Evolutionary conservation across 2,329 filamentous ascomycete genomes (phyloP).

Genomic region (Zasmidium citrigriseum): DNA sequence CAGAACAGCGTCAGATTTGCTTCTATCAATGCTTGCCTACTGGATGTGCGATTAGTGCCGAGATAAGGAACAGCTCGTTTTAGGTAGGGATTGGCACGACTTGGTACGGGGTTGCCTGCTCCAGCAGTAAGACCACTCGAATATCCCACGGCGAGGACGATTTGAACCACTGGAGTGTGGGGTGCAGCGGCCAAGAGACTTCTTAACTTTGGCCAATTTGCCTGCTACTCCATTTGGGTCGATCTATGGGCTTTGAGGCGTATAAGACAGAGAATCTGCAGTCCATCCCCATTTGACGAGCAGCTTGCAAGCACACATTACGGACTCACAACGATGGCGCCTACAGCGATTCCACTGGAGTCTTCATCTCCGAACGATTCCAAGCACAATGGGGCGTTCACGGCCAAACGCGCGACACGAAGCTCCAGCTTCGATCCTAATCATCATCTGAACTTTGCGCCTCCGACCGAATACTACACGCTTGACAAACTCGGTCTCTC

Average conservation of each 20-base stretch:
- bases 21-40: not conserved
- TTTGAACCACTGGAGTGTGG: not conserved
- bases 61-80: not conserved
- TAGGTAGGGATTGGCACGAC: not conserved
- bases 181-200: not conserved
- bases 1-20: not conserved
- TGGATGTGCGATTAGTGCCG: not conserved
- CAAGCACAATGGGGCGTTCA: not conserved
- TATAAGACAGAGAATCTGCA: too few species aligned
- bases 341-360: not conserved
- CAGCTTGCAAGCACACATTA: too few species aligned
- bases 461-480: slow-evolving; percentile 4
- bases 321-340: not conserved
- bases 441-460: slow-evolving; percentile 2
- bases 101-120: not conserved
- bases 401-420: not conserved
- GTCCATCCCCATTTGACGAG: too few species aligned
- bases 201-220: not conserved
- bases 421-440: not conserved
- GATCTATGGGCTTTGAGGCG: too few species aligned
- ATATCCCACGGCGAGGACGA: not conserved
- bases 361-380: not conserved
- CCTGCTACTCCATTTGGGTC: too few species aligned
- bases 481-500: slow-evolving; percentile 5
- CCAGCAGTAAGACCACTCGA: not conserved